Conservation (phyloP, 2,329 filamentous ascomycete genomes). For the Cordyceps cateniannulata region DNA sequence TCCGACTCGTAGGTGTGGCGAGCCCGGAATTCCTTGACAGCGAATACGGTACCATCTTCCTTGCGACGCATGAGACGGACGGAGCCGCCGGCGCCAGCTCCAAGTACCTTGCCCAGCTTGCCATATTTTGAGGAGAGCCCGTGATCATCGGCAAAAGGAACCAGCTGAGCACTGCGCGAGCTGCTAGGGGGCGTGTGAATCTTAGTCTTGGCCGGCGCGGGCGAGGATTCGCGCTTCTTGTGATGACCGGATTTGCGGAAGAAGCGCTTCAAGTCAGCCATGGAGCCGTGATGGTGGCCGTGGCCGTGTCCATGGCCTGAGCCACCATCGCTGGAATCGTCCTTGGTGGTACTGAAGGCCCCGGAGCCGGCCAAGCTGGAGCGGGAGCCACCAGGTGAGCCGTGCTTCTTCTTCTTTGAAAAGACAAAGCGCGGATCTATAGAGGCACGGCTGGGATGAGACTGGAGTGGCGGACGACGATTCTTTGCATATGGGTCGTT, state of each 20-base stretch:
- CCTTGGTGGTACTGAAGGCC: constrained; percentile 27
- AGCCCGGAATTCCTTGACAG: constrained; percentile 93
- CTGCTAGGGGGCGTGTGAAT: constrained; percentile 39
- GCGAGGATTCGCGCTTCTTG: constrained; percentile 61
- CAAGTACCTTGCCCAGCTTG: constrained; percentile 89
- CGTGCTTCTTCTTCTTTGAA: constrained; percentile 62
- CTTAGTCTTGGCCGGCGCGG: constrained; percentile 48
- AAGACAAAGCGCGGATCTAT: constrained; percentile 85
- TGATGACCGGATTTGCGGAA: constrained; percentile 71
- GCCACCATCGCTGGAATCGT: constrained; percentile 27
- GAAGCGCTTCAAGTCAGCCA: constrained; percentile 94
- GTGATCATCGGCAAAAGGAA: constrained; percentile 93
- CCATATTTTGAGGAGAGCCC: constrained; percentile 87
- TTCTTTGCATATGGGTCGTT: constrained; percentile 86
- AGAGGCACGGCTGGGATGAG: constrained; percentile 51
- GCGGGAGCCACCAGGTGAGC: constrained; percentile 48
- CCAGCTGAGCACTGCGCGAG: constrained; percentile 48
- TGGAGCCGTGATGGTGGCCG: constrained; percentile 59
- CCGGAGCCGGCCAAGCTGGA: constrained; percentile 43
- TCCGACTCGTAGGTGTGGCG: constrained; percentile 90
- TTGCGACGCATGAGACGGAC: constrained; percentile 91
- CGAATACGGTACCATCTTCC: constrained; percentile 88
- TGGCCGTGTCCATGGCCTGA: constrained; percentile 17
- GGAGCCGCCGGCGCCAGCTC: constrained; percentile 89
- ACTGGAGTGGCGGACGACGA: constrained; percentile 64